Base-by-base conservation (phyloP, 1,139 yeast species). In the Pichia sp. region DNA sequence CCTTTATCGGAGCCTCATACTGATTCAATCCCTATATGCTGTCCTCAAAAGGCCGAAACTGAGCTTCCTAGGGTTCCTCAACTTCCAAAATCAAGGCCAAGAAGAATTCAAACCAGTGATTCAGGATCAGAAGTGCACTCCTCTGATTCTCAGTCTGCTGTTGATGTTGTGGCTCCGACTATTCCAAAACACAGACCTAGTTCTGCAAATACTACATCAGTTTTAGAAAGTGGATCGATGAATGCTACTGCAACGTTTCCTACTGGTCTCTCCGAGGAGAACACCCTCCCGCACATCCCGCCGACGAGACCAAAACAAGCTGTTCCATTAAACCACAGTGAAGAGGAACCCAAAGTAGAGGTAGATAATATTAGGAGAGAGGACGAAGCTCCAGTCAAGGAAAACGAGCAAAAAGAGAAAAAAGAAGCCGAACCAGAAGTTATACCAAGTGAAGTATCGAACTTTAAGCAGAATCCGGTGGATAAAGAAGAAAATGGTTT, bases 31-130 rank as follows among this genome's bases (percentile, higher is more conserved):
- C 50, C 50, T 5, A n/a, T 15, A 4, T 30, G 15, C n/a, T 31
- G 50, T 19, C 50, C 50, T 8, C 45, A 19, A 8, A 47, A 34
- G 29, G 16, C 48, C 10, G 45, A 23, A 2, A 23, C 47, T 61
- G 75, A 73, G 0, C 84, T 87, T 10, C 90, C 90, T 61, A 75
- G 73, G 0, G 84, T 87, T 10, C 90, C 90, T 2, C 83, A 83
- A 31, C 82, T 82, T 38, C 92, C 92, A 1, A 85, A 84, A 15
- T 36, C 50, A 10, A 53, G 58, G 48, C 56, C 58, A 3, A 31
- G 15, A 8, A 51, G 34, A 10, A 19, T 43, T 10, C 26, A 36
- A 8, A 30, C 26, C 8, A n/a, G 48, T 34, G 38, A 43, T 2
- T 10, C 49, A 13, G 42, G 7, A 1, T n/a, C 13, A 19, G 29